Evolutionary conservation across 2,329 filamentous ascomycete species (phyloP).

Genomic region (Davidsoniella virescens): DNA sequence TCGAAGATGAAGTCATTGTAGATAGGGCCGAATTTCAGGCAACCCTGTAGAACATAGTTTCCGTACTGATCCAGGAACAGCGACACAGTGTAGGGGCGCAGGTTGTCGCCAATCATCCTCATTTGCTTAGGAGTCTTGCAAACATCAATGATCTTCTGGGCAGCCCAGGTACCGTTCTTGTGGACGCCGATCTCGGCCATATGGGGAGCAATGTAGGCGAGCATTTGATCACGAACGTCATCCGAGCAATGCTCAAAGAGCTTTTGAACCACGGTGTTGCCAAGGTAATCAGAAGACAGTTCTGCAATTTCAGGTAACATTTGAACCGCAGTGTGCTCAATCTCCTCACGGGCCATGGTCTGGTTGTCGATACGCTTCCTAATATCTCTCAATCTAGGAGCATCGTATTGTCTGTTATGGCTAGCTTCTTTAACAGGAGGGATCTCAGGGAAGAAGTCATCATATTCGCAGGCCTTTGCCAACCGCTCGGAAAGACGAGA

Average conservation of each 20-base stretch:
- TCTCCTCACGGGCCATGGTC: conserved; percentile 67
- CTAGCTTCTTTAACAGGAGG: conserved; percentile 77
- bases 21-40: conserved; percentile 75
- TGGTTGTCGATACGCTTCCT: conserved; percentile 96
- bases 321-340: conserved; percentile 77
- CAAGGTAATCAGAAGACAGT: conserved; percentile 85
- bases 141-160: conserved; percentile 97
- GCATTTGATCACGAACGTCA: conserved; percentile 77
- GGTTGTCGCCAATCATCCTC: conserved; percentile 64
- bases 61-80: conserved; percentile 96
- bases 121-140: conserved; percentile 75
- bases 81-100: conserved; percentile 74
- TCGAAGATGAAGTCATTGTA: conserved; percentile 97
- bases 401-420: conserved; percentile 79
- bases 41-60: conserved; percentile 96
- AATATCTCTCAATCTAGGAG: conserved; percentile 86
- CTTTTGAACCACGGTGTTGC: conserved; percentile 99
- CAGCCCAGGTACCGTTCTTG: conserved; percentile 98
- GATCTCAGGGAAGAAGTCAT: conserved; percentile 63
- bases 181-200: conserved; percentile 93
- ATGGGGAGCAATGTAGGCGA: conserved; percentile 73
- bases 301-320: conserved; percentile 97
- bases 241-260: conserved; percentile 94
- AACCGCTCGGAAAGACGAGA: conserved; percentile 39
- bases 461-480: conserved; percentile 60